Percentiles rank a stretch among this genome's conserved stretches.
These are phyloP conservation scores for Chytridiales sp. DNA, from an alignment of 371 early-diverging fungal species.

Conservation along the genomic window DNA sequence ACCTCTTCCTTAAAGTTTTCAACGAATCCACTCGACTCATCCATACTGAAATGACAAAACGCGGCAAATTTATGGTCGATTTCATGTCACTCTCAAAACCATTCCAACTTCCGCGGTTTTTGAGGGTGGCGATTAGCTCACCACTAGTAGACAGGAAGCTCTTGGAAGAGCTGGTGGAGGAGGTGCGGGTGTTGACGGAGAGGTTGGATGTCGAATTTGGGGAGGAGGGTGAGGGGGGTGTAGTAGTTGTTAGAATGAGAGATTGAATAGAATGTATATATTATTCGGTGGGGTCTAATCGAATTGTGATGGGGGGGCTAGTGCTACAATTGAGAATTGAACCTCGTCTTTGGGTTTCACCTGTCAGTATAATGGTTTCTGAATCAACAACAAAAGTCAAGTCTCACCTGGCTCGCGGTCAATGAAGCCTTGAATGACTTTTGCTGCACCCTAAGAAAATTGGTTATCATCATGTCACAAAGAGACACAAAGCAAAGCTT, in stretches of 20 bases:
- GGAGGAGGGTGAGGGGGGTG: background rate
- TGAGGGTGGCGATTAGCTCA: constrained; percentile 71
- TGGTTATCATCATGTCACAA: too few species aligned
- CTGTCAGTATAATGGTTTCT: background rate
- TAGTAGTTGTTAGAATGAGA: background rate
- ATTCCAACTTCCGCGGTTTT: constrained; percentile 57
- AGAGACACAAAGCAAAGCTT: background rate
- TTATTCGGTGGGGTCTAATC: background rate
- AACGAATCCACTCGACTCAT: constrained; percentile 44
- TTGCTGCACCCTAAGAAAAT: too few species aligned
- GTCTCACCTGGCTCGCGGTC: background rate
- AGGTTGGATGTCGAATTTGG: background rate
- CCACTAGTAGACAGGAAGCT: constrained; percentile 60
- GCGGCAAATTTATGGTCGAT: constrained; percentile 64
- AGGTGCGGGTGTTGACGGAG: constrained; percentile 49
- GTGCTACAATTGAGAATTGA: background rate
- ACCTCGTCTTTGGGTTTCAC: background rate
- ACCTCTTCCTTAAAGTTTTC: too few species aligned
- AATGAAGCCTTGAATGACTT: too few species aligned
- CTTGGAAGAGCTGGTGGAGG: constrained; percentile 54
- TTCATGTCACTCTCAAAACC: constrained; percentile 48
- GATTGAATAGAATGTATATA: background rate
- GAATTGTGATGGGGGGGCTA: background rate
- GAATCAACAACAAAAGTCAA: background rate
- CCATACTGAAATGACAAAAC: constrained; percentile 51